Conservation (phyloP, 1,284 basidiomycete species). For the Cutaneotrichosporon sp. region DNA sequence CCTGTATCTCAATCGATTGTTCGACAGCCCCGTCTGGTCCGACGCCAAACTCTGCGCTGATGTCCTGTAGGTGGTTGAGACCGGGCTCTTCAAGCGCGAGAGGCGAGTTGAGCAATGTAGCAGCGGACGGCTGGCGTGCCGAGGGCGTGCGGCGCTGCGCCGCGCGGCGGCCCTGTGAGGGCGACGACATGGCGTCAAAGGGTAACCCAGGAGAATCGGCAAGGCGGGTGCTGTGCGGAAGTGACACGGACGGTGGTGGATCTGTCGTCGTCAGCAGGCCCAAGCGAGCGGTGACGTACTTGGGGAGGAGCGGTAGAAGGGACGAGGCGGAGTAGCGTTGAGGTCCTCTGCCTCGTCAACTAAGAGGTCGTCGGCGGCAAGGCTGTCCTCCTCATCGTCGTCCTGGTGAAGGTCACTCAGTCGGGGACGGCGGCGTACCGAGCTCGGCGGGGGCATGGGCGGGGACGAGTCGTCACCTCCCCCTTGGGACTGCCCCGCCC, state of each 20-base stretch:
- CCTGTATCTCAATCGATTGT: not conserved
- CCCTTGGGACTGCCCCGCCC: not conserved
- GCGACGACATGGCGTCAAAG: no score
- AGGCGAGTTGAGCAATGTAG: no score
- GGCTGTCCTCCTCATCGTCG: slow-evolving; percentile 50
- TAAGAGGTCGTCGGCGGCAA: slow-evolving; percentile 57
- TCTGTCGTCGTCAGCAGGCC: slow-evolving; percentile 15
- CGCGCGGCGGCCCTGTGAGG: no score
- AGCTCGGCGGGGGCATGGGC: not conserved
- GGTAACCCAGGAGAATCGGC: not conserved
- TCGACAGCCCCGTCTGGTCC: not conserved
- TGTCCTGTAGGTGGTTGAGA: slow-evolving; percentile 1
- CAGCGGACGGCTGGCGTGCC: no score
- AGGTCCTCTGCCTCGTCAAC: slow-evolving; percentile 21
- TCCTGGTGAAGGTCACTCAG: slow-evolving; percentile 40
- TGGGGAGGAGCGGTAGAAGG: slow-evolving; percentile 9
- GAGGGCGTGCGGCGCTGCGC: no score
- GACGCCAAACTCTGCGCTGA: slow-evolving; percentile 7
- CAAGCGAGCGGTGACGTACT: slow-evolving; percentile 8
- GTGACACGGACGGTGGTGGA: slow-evolving; percentile 24
- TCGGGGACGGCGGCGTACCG: not conserved
- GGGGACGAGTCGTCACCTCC: not conserved
- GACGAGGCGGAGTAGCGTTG: slow-evolving; percentile 6
- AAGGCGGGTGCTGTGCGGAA: slow-evolving; percentile 8
- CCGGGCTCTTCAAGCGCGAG: not conserved